Base-by-base conservation (phyloP, 116 monocot genomes). In the Iris pallida region DNA sequence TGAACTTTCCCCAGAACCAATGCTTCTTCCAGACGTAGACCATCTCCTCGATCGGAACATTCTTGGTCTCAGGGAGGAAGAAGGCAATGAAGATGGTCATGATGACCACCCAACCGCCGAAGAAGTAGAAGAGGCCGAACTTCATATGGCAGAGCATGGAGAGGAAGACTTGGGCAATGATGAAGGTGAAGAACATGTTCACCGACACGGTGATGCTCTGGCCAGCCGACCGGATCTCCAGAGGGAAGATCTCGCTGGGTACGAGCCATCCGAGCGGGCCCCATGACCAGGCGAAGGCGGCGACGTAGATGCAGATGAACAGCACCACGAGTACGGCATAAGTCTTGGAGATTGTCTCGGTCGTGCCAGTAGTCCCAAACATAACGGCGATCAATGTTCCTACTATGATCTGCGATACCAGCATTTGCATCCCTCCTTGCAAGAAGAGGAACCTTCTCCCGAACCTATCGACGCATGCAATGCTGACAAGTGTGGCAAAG, bases 201-300 rank as follows among this genome's bases (percentile, higher is more conserved):
- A 79, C 77, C 0, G 85, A 77, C 1, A 85, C 77, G 59, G 71
- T 81, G 10, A 80, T 81, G 20, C 85, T 80, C 63, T 85, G 80
- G 4, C 85, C 80, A 0, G 74, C 78, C 0, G 85, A 85, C 4
- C 81, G 66, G 19, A 85, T 80, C 68, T 80, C 85, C 17, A 80
- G 52, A 0, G 84, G 57, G 20, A 84, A 84, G 42, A 84, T 84
- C 62, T 84, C 84, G 45, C 76, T 76, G 5, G 85, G 81, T 4
- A 85, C 81, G 47, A 85, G 54, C 80, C 80, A 80, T 2, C 81
- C 85, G 15, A 85, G 59, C 0, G 85, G 81, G 0, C 85, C 74
- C 85, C 77, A 85, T 4, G 85, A 85, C 80, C 85, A 85, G 5
- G 80, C 85, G 56, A 85, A 85, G 6, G 74, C 85, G 0, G 81